Base-by-base conservation (phyloP, 257 asterid species). In the Jacaranda copaia region DNA sequence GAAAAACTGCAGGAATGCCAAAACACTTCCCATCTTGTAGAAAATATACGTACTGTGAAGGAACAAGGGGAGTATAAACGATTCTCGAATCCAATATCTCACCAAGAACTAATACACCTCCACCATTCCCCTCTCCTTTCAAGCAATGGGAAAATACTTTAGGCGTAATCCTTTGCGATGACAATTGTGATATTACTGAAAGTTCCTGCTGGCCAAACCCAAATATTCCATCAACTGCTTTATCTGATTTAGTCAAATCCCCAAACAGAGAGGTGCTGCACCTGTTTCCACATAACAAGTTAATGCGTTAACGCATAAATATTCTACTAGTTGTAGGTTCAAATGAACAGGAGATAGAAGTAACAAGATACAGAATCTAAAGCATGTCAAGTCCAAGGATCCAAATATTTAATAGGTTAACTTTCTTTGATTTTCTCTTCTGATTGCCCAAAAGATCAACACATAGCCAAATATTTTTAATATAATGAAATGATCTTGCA, bases 41-140 rank as follows among this genome's bases (percentile, higher is more conserved):
- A 75, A 68, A 74, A 77, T 69, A 78, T 84, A 93, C 97, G 86
- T 89, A 93, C 97, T 92, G 97, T 77, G 97, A 90, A 63, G 94
- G 97, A 81, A 90, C 97, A 73, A 92, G 98, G 82, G 98, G 97
- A 79, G 93, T 94, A 81, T 94, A 94, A 79, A 88, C 92, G 84
- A 94, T 85, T 80, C 92, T 90, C 1, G 97, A 89, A 75, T 92
- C 97, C 97, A 90, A 82, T 87, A 94, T 88, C 89, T 92, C 94
- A 82, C 98, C 98, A 88, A 93, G 93, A 88, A 92, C 98, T 67
- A 93, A 85, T 83, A 88, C 82, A 69, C 97, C 98, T 42, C 97
- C 98, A 79, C 98, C 97, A 68, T 80, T 87, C 63, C 88, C 96
- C 19, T 90, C 97, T 83, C 98, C 98, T 84, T 84, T 93, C 82